Evolutionary conservation across 331 rosid genomes (phyloP), one percentile per base, ranked within the genome.

Genomic region (Cydonia oblonga): DNA sequence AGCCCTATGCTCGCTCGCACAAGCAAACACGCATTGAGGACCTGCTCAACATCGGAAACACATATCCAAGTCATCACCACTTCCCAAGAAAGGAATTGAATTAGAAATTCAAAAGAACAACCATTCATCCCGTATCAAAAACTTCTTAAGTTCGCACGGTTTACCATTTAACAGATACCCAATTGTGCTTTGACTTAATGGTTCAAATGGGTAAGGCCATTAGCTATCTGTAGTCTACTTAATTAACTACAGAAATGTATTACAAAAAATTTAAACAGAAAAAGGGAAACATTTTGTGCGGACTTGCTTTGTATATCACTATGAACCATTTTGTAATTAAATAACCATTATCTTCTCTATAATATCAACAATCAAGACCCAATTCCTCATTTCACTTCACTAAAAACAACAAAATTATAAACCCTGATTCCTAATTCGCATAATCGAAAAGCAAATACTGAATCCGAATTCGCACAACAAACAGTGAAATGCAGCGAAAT

Each of bases 11-110:
- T 84, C 92, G 68, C 80, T 88, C 24, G 92, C 92, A 74, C 96
- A 89, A 23, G 91, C 80, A 81, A 91, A 89, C 77, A 91, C 92
- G 52, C 96, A 91, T 68, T 86, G 95, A 51, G 97, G 96, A 77
- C 98, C 98, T 91, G 81, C 80, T 68, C 70, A 76, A 59, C 66
- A 76, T 77, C 30, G 51, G 61, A 86, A 70, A 75, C 53, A 70
- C 67, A 32, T 46, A 63, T n/a, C 11, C 64, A 69, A 35, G 23
- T 72, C 77, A 77, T 74, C 73, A 35, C n/a, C 32, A 20, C 40
- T 61, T 25, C 53, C 25, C 40, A 24, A 38, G 18, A 64, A 14
- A 69, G 60, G 35, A 72, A n/a, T 38, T 4, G 40, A 82, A 60
- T 56, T 9, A 26, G 59, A 8, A 57, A 33, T 66, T 51, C 70